A percentile compares a stretch with the other conserved stretches of the same genome.
phyloP scores from a whole-genome alignment of 257 asterid genomes.

The Avicennia marina region DNA sequence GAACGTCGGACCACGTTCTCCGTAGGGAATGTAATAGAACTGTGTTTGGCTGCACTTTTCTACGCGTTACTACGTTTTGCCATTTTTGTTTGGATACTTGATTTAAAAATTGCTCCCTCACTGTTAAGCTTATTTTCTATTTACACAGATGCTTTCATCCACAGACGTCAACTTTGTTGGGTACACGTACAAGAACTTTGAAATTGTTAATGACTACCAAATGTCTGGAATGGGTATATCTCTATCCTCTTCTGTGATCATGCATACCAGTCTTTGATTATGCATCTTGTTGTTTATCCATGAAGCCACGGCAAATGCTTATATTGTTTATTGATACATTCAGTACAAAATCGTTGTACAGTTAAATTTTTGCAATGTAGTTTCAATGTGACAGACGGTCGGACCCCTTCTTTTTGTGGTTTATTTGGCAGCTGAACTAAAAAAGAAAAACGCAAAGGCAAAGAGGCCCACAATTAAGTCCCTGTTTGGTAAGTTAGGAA shows the following conservation, averaged over 20 bases:
- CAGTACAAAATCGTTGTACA: no score
- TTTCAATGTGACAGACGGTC: no score
- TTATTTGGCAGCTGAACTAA: conserved; percentile 4
- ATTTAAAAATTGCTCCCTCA: no score
- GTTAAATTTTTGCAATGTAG: no score
- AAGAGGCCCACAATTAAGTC: conserved; percentile 55
- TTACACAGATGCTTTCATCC: conserved; percentile 83
- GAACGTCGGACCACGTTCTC: no score
- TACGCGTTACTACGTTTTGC: no score
- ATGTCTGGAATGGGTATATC: conserved; percentile 83
- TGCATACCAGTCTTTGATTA: not conserved
- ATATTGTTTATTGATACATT: no score
- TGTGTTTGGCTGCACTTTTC: no score
- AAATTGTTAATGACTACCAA: conserved; percentile 93
- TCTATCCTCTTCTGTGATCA: conserved; percentile 18
- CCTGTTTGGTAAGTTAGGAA: conserved; percentile 32
- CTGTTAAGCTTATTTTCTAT: conserved; percentile 19
- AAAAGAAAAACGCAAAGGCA: conserved; percentile 49
- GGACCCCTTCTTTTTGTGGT: not conserved
- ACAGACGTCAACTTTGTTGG: conserved; percentile 96
- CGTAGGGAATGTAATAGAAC: no score
- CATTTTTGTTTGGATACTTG: no score
- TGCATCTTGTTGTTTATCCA: not conserved
- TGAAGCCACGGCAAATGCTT: not conserved
- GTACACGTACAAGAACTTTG: conserved; percentile 95